These are phyloP conservation scores for Lasiosphaeria hispida DNA, from an alignment of 495 filamentous ascomycete species.

Conservation along the genomic window DNA sequence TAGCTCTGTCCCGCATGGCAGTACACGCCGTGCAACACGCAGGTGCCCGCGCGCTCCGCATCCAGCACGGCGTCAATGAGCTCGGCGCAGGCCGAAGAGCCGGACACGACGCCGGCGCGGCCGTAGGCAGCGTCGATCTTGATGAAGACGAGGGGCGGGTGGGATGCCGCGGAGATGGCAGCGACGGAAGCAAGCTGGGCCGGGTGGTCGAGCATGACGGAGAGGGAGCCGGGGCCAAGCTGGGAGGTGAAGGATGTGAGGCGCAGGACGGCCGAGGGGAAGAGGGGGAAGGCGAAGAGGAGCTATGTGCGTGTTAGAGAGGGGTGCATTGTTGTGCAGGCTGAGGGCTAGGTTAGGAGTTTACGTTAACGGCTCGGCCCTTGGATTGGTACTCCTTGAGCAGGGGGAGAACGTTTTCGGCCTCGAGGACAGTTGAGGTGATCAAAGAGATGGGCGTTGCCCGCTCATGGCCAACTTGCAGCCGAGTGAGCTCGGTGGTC, in stretches of 20 bases:
- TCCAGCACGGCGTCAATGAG: slow-evolving; percentile 52
- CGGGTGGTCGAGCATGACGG: slow-evolving; percentile 71
- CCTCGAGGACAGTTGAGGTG: slow-evolving; percentile 76
- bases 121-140: slow-evolving; percentile 79
- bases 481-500: slow-evolving; percentile 66
- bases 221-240: slow-evolving; percentile 54
- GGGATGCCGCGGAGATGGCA: slow-evolving; percentile 36
- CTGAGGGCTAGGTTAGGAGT: slow-evolving; percentile 10
- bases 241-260: slow-evolving; percentile 50
- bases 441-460: slow-evolving; percentile 60
- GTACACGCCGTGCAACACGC: slow-evolving; percentile 65
- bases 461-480: slow-evolving; percentile 64
- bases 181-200: slow-evolving; percentile 54
- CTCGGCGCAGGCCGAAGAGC: slow-evolving; percentile 47
- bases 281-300: slow-evolving; percentile 73
- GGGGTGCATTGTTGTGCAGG: not conserved
- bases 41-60: slow-evolving; percentile 36
- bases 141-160: slow-evolving; percentile 58
- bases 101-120: slow-evolving; percentile 65
- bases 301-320: slow-evolving; percentile 43
- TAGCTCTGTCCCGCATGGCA: slow-evolving; percentile 80
- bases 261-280: slow-evolving; percentile 58
- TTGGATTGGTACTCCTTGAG: slow-evolving; percentile 54
- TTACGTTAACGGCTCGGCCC: slow-evolving; percentile 57
- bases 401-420: slow-evolving; percentile 64